Evolutionary conservation across 768 basidiomycete genomes (phyloP), one percentile per base, ranked within the genome.

Genomic region (Tricholoma hemisulphureum): DNA sequence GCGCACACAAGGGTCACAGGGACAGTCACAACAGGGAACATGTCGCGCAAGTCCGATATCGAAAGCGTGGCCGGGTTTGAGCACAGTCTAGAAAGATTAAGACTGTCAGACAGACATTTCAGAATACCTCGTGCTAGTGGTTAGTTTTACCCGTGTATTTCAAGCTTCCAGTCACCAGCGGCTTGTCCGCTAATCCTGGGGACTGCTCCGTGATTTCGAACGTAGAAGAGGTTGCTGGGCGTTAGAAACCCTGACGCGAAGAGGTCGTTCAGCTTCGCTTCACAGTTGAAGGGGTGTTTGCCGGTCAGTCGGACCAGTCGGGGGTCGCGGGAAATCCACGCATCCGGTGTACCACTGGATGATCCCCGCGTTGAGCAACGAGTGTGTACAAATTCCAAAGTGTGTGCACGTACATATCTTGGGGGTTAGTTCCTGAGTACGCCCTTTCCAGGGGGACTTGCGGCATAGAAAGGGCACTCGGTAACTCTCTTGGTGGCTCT

Each of bases 1-100:
- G 86, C 86, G 59, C 86, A 87, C 3, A 82, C 81, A 10, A 87
- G 66, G 0, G 86, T 87, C 18, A 86, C 75, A 3, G 86, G 86
- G 3, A 86, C 59, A 0, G 84, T 87, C 6, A 85, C 79, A 8
- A 80, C 71, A 9, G 75, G 70, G 62, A 86, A 85, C n/a, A 61
- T 70, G 16, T 63, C 62, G 39, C 73, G 71, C 6, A 87, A 71
- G 54, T 84, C 77, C 14, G 69, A 63, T 13, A 87, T 59, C 6
- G 78, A 75, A 24, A 86, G 69, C 1, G 66, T 72, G 49, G 70
- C 23, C 52, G 75, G 68, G 29, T 69, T 61, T 31, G 67, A 58
- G 57, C 45, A 46, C 5, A 46, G 5, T 46, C 45, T 46, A 16
- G 6, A 23, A 13, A 7, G 45, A 46, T n/a, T n/a, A 46, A 14